Evolutionary conservation across 495 filamentous ascomycete species (phyloP).

Genomic region (Clavariopsis aquatica): DNA sequence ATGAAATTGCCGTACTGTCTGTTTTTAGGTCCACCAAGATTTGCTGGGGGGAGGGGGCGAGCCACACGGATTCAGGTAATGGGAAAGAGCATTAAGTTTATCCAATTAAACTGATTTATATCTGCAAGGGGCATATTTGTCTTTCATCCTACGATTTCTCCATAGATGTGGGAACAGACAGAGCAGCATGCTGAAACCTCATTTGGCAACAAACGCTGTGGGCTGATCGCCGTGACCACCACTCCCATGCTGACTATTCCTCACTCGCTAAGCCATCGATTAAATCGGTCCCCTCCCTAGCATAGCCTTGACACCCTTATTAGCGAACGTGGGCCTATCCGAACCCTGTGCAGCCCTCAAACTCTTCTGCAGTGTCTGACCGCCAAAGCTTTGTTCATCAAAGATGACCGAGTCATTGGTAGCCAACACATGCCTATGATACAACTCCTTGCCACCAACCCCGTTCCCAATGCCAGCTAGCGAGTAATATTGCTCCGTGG

Average conservation of each 20-base stretch:
- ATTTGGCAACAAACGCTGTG: not conserved
- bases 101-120: too few relatives aligned
- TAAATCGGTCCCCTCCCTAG: constrained; percentile 45
- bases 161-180: too few relatives aligned
- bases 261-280: not conserved
- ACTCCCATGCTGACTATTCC: not conserved
- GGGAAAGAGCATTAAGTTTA: too few relatives aligned
- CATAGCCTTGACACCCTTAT: constrained; percentile 36
- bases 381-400: constrained; percentile 44
- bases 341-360: not conserved
- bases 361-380: not conserved
- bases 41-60: too few relatives aligned
- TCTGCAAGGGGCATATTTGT: too few relatives aligned
- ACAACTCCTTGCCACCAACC: constrained; percentile 40
- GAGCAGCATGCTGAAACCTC: not conserved
- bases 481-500: constrained; percentile 56
- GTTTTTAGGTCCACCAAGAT: too few relatives aligned
- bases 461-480: constrained; percentile 47
- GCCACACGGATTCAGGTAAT: too few relatives aligned
- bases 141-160: too few relatives aligned
- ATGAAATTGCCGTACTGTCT: too few relatives aligned
- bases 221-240: not conserved
- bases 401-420: constrained; percentile 53
- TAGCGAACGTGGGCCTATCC: constrained; percentile 14
- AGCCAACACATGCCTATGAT: constrained; percentile 54